A percentile compares a stretch with the other conserved stretches of the same genome.
Evolutionary conservation across 2,329 filamentous ascomycete species (phyloP).

Genomic region (Botrytis elliptica): DNA sequence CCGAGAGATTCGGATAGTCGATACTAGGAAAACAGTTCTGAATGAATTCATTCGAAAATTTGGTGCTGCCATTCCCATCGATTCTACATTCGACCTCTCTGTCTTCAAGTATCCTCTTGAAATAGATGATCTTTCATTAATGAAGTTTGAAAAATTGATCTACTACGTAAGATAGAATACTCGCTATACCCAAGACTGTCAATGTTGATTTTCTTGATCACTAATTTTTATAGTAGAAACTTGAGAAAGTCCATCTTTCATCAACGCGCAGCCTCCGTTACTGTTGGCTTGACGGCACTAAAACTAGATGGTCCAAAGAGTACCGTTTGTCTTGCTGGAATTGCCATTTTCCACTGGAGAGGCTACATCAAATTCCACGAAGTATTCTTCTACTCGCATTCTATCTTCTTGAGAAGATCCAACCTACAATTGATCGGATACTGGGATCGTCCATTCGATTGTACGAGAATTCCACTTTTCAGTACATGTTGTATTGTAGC

Average conservation of each 20-base stretch:
- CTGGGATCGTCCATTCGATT: no score
- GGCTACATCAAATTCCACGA: not conserved
- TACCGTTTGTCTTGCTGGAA: no score
- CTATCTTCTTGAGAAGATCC: not conserved
- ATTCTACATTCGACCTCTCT: fast-evolving
- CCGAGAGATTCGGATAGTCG: not conserved
- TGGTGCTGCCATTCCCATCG: fast-evolving
- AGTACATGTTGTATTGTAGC: no score
- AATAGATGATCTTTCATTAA: not conserved
- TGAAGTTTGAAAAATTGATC: not conserved
- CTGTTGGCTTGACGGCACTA: no score
- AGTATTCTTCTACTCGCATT: not conserved
- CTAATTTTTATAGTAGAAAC: not conserved
- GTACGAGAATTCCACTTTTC: fast-evolving
- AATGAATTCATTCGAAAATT: fast-evolving
- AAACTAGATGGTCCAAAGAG: no score
- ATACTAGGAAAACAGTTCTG: not conserved
- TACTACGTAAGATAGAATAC: not conserved
- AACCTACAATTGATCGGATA: no score
- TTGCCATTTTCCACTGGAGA: not conserved
- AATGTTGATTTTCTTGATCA: not conserved
- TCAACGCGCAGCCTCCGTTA: no score
- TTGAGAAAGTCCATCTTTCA: no score
- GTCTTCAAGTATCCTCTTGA: not conserved
- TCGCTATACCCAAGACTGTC: no score